Evolutionary conservation across 306 rosid genomes (phyloP), one percentile per base, ranked within the genome.

Genomic region (Ceratonia siliqua): DNA sequence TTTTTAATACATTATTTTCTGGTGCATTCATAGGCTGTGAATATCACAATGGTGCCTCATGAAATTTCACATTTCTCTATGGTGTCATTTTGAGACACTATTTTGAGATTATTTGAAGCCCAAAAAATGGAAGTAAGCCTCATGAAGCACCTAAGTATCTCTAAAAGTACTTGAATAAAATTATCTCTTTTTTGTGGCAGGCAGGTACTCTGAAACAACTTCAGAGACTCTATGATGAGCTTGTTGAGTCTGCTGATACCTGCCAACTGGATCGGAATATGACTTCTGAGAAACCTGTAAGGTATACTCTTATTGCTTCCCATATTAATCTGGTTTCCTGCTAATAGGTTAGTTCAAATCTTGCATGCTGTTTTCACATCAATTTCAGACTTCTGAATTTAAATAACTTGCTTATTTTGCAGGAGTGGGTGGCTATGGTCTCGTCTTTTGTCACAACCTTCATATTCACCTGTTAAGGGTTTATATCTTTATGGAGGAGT

Each of bases 391-490:
- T 64, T 46, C 24, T 72, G 28, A 48, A 53, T 80, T 79, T 20
- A 62, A 25, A 43, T 53, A 33, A 55, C 58, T 56, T 53, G 43
- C 32, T 42, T 43, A n/a, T 30, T 73, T 27, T 72, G 41, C 86
- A 94, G 99, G 86, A 80, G 91, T 79, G 87, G 95, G 57, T 94
- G 99, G 99, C 57, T 94, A 57, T 94, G 99, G 99, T 92, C 97
- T 83, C 97, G 97, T 64, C 84, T 92, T 73, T 81, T 94, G 54
- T 92, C 90, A 43, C 97, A 90, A 39, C 85, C 96, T 73, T 90
- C 93, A 14, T 69, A 84, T 41, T 74, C 99, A 32, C 93, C 96
- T 17, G 97, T 94, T 48, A 90, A 82, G 77, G 99, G 99, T 79
- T 81, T 94, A 71, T 94, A 94, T 86, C 93, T 94, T 20, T 94